Evolutionary conservation across 225 moss, liverwort and hornwort genomes (phyloP), one percentile per base, ranked within the genome.

Genomic region (Lunularia cruciata): DNA sequence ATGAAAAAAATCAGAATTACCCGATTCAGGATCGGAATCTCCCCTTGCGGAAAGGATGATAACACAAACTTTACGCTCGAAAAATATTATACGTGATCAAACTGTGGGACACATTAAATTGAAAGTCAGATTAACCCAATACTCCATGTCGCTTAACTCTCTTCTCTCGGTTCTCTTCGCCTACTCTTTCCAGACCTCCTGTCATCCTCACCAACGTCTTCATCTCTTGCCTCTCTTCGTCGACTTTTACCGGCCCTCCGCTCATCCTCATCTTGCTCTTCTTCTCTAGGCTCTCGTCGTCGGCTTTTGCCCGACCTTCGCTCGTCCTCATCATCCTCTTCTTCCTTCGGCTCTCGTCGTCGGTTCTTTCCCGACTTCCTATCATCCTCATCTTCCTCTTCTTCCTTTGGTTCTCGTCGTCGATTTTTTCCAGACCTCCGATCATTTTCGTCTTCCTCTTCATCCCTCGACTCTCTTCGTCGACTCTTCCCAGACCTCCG

Each of bases 261-360:
- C 40, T 61, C 61, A 37, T 61, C 61, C 20, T 61, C 61, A 8
- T 15, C 23, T 10, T 61, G 37, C 39, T 40, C 39, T 22, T 40
- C 22, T 1, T 40, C 39, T 40, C 61, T 61, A n/a, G n/a, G n/a
- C n/a, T n/a, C n/a, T n/a, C n/a, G n/a, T 36, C 59, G 32, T 5
- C 59, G 35, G n/a, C 22, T 20, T 32, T 40, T 61, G 4, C 61
- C 14, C 2, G 36, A 5, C 36, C 22, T 22, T 1, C 32, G 14
- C 37, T 61, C 5, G 9, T 39, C 39, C 22, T 61, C 22, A 11
- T 19, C 6, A 4, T 37, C 57, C 57, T 57, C 57, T 22, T 33
- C 57, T 2, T 33, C 57, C 32, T 26, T 54, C 31, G 6, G 16
- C 57, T 57, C 33, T 4, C 2, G 23, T 6, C 16, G 16, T 13